These are phyloP conservation scores for Candida nitratophila DNA, from an alignment of 805 yeast species.

Conservation along the genomic window DNA sequence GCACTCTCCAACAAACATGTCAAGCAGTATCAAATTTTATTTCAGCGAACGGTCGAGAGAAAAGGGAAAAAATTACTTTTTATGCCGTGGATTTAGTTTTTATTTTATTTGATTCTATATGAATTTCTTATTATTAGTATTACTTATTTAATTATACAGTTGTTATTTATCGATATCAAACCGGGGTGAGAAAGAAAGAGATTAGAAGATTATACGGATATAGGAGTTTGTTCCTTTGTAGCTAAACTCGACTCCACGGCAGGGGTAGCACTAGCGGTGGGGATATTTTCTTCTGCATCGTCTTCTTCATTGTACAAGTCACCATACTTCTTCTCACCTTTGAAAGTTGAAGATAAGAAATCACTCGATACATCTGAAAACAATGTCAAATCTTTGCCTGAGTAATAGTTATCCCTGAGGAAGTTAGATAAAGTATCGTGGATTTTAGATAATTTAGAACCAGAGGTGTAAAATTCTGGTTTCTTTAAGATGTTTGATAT, in stretches of 20 bases:
- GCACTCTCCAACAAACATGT: no score
- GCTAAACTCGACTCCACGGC: neutral
- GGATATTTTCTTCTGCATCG: slow-evolving; percentile 15
- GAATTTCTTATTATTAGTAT: no score
- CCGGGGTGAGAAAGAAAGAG: no score
- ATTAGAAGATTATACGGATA: neutral
- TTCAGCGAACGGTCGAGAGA: no score
- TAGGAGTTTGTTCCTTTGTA: neutral
- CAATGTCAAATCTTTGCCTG: neutral
- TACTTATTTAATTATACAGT: no score
- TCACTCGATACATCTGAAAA: neutral
- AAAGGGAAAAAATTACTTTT: no score
- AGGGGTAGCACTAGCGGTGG: no score
- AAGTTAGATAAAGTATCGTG: neutral
- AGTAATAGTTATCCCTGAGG: neutral
- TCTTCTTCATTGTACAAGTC: slow-evolving; percentile 12
- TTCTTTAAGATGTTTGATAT: slow-evolving; percentile 27
- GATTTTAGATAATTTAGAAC: slow-evolving; percentile 4
- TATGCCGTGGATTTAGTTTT: no score
- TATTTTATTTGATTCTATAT: no score
- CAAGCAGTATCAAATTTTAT: no score
- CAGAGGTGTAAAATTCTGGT: slow-evolving; percentile 23
- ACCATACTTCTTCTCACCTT: slow-evolving; percentile 21
- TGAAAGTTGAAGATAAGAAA: neutral
- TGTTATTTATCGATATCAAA: no score